Base-by-base conservation (phyloP, 305 asterid species). In the Fraxinus albicans region DNA sequence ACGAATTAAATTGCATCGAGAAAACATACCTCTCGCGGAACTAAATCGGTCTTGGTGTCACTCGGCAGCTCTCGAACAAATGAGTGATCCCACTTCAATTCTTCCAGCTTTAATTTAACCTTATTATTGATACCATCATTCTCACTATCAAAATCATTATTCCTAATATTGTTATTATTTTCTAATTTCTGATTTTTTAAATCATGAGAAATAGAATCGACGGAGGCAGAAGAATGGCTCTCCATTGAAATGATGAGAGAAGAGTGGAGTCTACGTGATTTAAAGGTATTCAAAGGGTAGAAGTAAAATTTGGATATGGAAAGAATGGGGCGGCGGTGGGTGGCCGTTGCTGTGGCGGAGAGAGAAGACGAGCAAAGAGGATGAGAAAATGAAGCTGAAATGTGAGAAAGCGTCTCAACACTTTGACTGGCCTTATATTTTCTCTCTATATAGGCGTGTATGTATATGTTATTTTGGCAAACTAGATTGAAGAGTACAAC, bases 31-130 rank as follows among this genome's bases (percentile, higher is more conserved):
- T 96, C 95, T 79, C 99, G 89, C 0, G 98, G 97, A 44, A 89
- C 88, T 70, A 53, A 72, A 91, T 96, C 98, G 50, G 93, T 88
- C 77, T 92, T 89, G 35, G 97, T 95, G 91, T 96, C 99, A 78
- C 91, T 92, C 15, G 99, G 99, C 73, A 96, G 93, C 88, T 93
- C 98, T 33, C 95, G 97, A 80, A 94, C 93, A 82, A 96, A 96
- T 0, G 99, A 96, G 88, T 92, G 84, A 85, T 96, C 97, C 99
- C 99, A 96, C 81, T 88, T 94, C 72, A 96, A 91, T 40, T 92
- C 97, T 84, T 96, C 97, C 67, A 96, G 94, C 87, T 89, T 92
- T 94, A 91, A 81, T 80, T 84, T 86, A 60, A 70, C 84, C 90
- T 84, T 86, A 53, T 38, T 82, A 80, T 77, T 31, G 73, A 60